Evolutionary conservation across 495 filamentous ascomycete species (phyloP).

Genomic region (Annulohypoxylon maeteangense): DNA sequence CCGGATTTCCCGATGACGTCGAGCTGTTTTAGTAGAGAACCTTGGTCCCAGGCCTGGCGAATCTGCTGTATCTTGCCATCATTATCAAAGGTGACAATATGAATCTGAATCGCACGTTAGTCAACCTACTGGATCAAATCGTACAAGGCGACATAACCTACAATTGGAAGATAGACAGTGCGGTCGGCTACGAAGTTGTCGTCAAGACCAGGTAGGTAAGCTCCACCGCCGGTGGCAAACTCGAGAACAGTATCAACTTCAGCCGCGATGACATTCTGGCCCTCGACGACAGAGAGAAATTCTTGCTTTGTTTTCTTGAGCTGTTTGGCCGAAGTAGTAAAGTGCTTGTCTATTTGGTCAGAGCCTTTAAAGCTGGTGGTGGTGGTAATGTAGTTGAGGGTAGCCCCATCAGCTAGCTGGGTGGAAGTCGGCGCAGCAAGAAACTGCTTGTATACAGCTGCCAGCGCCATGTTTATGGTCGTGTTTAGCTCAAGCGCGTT

Average conservation of each 20-base stretch:
- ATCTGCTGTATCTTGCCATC: conserved; percentile 83
- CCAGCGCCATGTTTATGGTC: conserved; percentile 67
- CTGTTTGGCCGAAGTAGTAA: conserved; percentile 70
- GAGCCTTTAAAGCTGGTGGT: conserved; percentile 75
- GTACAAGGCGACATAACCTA: conserved; percentile 57
- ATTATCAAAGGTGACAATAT: conserved; percentile 86
- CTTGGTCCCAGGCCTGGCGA: conserved; percentile 95
- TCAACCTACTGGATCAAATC: conserved; percentile 40
- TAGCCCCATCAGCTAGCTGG: conserved; percentile 73
- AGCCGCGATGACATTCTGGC: conserved; percentile 71
- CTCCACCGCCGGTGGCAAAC: conserved; percentile 81
- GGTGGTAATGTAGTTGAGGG: conserved; percentile 93
- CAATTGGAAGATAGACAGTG: conserved; percentile 82
- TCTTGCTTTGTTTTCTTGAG: conserved; percentile 84
- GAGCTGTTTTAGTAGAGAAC: conserved; percentile 87
- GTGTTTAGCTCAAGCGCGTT: conserved; percentile 19
- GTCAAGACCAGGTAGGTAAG: conserved; percentile 88
- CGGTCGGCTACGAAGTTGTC: conserved; percentile 94
- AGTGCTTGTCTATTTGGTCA: conserved; percentile 80
- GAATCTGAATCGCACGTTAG: conserved; percentile 67
- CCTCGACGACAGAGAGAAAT: conserved; percentile 76
- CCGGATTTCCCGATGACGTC: conserved; percentile 91
- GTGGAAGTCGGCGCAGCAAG: conserved; percentile 73
- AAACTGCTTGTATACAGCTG: conserved; percentile 79
- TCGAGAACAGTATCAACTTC: conserved; percentile 87